phyloP scores from a whole-genome alignment of 1,284 basidiomycete genomes.

The Moniliella sp. region DNA sequence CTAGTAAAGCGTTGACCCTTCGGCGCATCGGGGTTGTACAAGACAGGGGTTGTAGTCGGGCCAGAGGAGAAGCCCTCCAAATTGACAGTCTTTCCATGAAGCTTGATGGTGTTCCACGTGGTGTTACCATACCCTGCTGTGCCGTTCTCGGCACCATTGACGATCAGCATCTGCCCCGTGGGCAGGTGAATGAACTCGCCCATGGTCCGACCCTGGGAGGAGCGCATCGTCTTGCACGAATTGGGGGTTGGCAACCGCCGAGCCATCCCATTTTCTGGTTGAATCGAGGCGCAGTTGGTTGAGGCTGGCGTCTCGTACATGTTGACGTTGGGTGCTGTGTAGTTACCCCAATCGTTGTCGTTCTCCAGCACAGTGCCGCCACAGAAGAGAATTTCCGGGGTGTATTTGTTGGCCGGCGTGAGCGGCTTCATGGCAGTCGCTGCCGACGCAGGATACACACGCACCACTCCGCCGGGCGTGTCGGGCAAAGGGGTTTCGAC shows the following conservation, averaged over 20 bases:
- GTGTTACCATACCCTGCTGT: constrained; percentile 62
- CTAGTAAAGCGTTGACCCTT: constrained; percentile 46
- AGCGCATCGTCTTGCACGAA: constrained; percentile 22
- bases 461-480: constrained; percentile 35
- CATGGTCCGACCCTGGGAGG: constrained; percentile 21
- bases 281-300: constrained; percentile 25
- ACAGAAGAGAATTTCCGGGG: constrained; percentile 64
- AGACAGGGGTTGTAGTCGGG: constrained; percentile 49
- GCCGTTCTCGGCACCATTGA: constrained; percentile 24
- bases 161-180: constrained; percentile 42
- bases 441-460: constrained; percentile 69
- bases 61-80: constrained; percentile 47
- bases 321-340: constrained; percentile 15
- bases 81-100: not conserved
- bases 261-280: constrained; percentile 20
- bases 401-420: constrained; percentile 68
- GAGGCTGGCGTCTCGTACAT: constrained; percentile 17
- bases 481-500: constrained; percentile 15
- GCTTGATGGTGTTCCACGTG: constrained; percentile 5
- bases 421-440: constrained; percentile 73
- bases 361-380: constrained; percentile 52
- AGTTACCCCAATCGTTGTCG: constrained; percentile 28
- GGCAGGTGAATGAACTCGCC: constrained; percentile 46
- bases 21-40: constrained; percentile 50
- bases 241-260: constrained; percentile 5